Evolutionary conservation across 768 basidiomycete species (phyloP).

Genomic region (Symmetrospora coprosmae): DNA sequence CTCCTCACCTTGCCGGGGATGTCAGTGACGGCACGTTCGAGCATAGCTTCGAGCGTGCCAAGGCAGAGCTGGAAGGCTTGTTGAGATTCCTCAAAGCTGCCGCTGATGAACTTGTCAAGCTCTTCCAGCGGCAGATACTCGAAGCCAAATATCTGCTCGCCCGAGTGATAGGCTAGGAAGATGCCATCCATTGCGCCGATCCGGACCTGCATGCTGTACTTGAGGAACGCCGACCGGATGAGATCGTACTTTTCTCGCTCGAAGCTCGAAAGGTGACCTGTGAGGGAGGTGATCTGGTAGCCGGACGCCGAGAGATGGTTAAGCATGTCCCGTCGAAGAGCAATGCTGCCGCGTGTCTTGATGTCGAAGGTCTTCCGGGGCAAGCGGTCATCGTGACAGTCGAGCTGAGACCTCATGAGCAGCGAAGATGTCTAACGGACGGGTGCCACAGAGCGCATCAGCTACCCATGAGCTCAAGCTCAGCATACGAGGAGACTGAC

Average conservation of each 20-base stretch:
- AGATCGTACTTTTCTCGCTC: slow-evolving; percentile 92
- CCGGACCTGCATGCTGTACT: slow-evolving; percentile 77
- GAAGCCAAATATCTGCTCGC: slow-evolving; percentile 69
- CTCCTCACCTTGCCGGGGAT: slow-evolving; percentile 13
- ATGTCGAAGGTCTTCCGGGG: slow-evolving; percentile 89
- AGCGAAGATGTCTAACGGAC: slow-evolving; percentile 42
- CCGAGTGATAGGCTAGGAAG: slow-evolving; percentile 39
- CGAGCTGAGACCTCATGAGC: slow-evolving; percentile 88
- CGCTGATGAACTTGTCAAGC: slow-evolving; percentile 73
- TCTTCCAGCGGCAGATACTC: slow-evolving; percentile 76
- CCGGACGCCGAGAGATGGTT: slow-evolving; percentile 47
- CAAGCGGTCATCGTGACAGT: slow-evolving; percentile 62
- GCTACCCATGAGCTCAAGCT: too few species aligned
- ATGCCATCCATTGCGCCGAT: slow-evolving; percentile 97
- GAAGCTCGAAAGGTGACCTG: slow-evolving; percentile 55
- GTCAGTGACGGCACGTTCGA: slow-evolving; percentile 5
- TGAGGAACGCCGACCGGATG: slow-evolving; percentile 81
- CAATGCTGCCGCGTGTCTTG: slow-evolving; percentile 77
- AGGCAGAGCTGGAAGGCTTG: slow-evolving; percentile 64
- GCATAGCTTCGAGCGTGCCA: slow-evolving; percentile 47
- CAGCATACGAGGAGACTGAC: slow-evolving; percentile 39
- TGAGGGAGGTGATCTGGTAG: background rate
- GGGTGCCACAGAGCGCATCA: background rate
- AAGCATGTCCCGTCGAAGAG: slow-evolving; percentile 67
- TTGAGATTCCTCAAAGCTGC: slow-evolving; percentile 49